phyloP scores from a whole-genome alignment of 129 eudicot genomes.

The Scalesia atractyloides region DNA sequence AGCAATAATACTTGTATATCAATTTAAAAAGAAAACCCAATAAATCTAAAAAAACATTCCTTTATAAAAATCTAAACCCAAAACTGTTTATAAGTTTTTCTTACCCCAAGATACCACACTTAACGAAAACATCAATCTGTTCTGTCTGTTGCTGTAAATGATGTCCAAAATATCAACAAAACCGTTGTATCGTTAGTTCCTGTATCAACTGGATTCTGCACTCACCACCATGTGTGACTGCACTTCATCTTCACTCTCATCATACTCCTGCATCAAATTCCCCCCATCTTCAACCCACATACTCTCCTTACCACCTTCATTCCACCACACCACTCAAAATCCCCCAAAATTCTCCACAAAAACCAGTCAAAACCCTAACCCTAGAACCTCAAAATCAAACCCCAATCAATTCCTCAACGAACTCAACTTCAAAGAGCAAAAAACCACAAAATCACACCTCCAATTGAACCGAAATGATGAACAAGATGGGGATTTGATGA shows the following conservation, averaged over 20 bases:
- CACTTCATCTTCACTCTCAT: constrained; percentile 32
- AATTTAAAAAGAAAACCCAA: too few relatives aligned
- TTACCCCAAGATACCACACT: too few relatives aligned
- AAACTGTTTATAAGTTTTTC: too few relatives aligned
- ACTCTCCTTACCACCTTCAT: constrained; percentile 18
- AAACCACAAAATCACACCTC: constrained; percentile 14
- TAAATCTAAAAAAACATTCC: too few relatives aligned
- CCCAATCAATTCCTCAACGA: constrained; percentile 21
- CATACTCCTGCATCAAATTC: constrained; percentile 30
- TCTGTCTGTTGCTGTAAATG: too few relatives aligned
- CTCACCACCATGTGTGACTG: constrained; percentile 49
- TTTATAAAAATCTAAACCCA: too few relatives aligned
- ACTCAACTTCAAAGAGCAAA: constrained; percentile 32
- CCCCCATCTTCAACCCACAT: constrained; percentile 25
- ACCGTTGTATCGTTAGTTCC: neutral
- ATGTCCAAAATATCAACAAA: neutral
- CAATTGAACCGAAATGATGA: neutral
- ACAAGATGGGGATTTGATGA: constrained; percentile 11
- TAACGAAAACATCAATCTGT: too few relatives aligned
- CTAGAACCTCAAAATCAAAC: constrained; percentile 20
- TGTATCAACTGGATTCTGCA: constrained; percentile 9
- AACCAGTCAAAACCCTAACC: constrained; percentile 27
- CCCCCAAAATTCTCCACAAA: constrained; percentile 19
- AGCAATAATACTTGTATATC: too few relatives aligned
- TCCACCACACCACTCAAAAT: neutral